These are phyloP conservation scores for Amanita jacksonii DNA, from an alignment of 768 basidiomycete species.

Conservation along the genomic window DNA sequence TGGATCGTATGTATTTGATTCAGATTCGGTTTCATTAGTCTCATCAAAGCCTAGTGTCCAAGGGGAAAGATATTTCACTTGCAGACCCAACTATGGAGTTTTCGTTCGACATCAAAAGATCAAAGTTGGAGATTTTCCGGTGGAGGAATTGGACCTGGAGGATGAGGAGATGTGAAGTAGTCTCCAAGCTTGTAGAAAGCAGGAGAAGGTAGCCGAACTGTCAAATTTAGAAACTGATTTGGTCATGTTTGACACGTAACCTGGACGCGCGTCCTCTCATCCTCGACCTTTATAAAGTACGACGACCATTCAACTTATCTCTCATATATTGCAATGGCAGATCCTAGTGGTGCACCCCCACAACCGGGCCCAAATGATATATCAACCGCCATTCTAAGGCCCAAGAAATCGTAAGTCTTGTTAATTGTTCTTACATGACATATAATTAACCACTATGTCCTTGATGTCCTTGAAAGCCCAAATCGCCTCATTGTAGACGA, in stretches of 20 bases:
- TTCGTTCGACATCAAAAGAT: slow-evolving; percentile 84
- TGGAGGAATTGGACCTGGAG: slow-evolving; percentile 63
- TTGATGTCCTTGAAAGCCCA: slow-evolving; percentile 45
- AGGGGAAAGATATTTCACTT: slow-evolving; percentile 80
- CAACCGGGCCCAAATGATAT: slow-evolving; percentile 83
- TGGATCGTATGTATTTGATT: slow-evolving; percentile 61
- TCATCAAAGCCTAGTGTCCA: slow-evolving; percentile 47
- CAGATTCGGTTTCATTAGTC: slow-evolving; percentile 1
- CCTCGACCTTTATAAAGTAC: slow-evolving; percentile 17
- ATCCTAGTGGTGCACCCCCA: slow-evolving; percentile 76
- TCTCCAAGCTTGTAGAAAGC: background rate
- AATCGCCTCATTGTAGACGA: slow-evolving; percentile 98
- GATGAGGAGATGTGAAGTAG: slow-evolving; percentile 57
- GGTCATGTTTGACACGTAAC: slow-evolving; percentile 27
- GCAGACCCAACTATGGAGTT: slow-evolving; percentile 65
- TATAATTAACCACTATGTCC: too few species aligned
- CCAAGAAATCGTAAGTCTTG: slow-evolving; percentile 91
- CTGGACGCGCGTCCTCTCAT: slow-evolving; percentile 33
- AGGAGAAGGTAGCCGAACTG: slow-evolving; percentile 9
- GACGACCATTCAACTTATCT: slow-evolving; percentile 15
- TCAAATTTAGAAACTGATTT: slow-evolving; percentile 25
- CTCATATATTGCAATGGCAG: slow-evolving; percentile 40
- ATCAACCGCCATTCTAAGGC: slow-evolving; percentile 90
- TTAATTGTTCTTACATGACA: slow-evolving; percentile 6
- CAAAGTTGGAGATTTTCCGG: slow-evolving; percentile 77